A percentile compares a stretch with the other conserved stretches of the same genome.
phyloP scores from a whole-genome alignment of 805 yeast genomes.

The Yarrowia bubula region DNA sequence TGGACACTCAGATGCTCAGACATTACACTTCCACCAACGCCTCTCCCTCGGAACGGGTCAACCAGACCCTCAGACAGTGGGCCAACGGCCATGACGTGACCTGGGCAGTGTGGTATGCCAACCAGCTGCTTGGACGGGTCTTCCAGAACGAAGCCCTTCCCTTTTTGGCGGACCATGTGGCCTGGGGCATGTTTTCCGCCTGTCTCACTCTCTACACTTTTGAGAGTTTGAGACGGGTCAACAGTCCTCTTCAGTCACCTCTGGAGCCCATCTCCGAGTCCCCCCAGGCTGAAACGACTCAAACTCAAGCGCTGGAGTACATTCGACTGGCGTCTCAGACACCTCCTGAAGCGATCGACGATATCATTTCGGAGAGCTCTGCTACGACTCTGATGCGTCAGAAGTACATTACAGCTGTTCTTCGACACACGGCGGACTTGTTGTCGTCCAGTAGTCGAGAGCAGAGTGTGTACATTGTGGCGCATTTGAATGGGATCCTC shows the following conservation, averaged over 20 bases:
- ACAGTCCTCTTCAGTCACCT: neutral
- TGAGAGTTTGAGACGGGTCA: constrained; percentile 28
- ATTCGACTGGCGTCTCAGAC: constrained; percentile 15
- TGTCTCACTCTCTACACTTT: constrained; percentile 37
- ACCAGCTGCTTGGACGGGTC: constrained; percentile 34
- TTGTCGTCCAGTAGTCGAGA: constrained; percentile 11
- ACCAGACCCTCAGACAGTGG: constrained; percentile 34
- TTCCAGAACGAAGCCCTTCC: constrained; percentile 33
- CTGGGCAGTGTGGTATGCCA: constrained; percentile 37
- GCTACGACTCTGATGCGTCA: neutral
- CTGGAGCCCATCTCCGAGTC: constrained; percentile 25
- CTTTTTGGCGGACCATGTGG: constrained; percentile 35
- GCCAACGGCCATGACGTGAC: constrained; percentile 35
- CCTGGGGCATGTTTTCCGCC: constrained; percentile 37
- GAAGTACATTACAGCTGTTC: constrained; percentile 1
- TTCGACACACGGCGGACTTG: constrained; percentile 4
- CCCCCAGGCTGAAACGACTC: neutral
- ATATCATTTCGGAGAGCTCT: neutral
- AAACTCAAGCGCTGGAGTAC: constrained; percentile 21
- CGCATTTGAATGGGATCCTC: constrained; percentile 13
- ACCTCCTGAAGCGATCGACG: constrained; percentile 18
- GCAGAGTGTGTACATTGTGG: constrained; percentile 11
- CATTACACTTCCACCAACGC: constrained; percentile 32
- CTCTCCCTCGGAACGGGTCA: constrained; percentile 22
- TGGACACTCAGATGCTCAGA: constrained; percentile 34